A percentile compares a stretch with the other conserved stretches of the same genome.
These are phyloP conservation scores for Trypanosoma congolense DNA, from an alignment of 208 protist genomes.

Conservation along the genomic window DNA sequence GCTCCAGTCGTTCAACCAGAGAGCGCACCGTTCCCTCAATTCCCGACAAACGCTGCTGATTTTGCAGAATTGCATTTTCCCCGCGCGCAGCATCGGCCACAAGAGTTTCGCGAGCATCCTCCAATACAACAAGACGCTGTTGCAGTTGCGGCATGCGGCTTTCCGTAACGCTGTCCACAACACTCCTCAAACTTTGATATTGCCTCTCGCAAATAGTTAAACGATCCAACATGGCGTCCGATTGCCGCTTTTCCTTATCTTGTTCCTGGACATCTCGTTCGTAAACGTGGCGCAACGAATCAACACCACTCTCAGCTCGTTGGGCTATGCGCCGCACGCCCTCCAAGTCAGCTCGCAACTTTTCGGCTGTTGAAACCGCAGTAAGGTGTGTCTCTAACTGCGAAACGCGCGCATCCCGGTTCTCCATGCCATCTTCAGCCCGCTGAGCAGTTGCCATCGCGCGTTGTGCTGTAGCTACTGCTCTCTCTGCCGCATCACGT, in stretches of 20 bases:
- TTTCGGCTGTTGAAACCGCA: slow-evolving; percentile 42
- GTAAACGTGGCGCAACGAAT: slow-evolving; percentile 39
- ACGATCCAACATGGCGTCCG: slow-evolving; percentile 24
- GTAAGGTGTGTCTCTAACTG: slow-evolving; percentile 59
- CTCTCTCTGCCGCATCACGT: slow-evolving; percentile 30
- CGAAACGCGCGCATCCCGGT: slow-evolving; percentile 55
- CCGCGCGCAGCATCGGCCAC: slow-evolving; percentile 6
- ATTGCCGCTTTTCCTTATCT: slow-evolving; percentile 26
- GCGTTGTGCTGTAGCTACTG: slow-evolving; percentile 24
- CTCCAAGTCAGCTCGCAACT: slow-evolving; percentile 60
- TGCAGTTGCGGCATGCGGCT: slow-evolving; percentile 20
- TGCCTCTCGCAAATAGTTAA: slow-evolving; percentile 33
- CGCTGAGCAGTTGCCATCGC: slow-evolving; percentile 44
- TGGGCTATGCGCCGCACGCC: slow-evolving; percentile 40
- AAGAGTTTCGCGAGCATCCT: slow-evolving; percentile 19
- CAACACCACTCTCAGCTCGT: slow-evolving; percentile 61
- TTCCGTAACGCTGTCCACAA: slow-evolving; percentile 10
- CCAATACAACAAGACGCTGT: slow-evolving; percentile 21
- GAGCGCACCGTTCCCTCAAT: slow-evolving; percentile 12
- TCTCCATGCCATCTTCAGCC: slow-evolving; percentile 50
- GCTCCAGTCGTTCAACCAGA: slow-evolving; percentile 33
- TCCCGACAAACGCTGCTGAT: slow-evolving; percentile 40
- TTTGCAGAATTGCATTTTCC: slow-evolving; percentile 7
- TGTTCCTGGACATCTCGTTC: slow-evolving; percentile 40
- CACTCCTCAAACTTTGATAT: slow-evolving; percentile 13